These are phyloP conservation scores for Vanderwaltozyma polyspora DNA, from an alignment of 805 yeast genomes.

Conservation along the genomic window DNA sequence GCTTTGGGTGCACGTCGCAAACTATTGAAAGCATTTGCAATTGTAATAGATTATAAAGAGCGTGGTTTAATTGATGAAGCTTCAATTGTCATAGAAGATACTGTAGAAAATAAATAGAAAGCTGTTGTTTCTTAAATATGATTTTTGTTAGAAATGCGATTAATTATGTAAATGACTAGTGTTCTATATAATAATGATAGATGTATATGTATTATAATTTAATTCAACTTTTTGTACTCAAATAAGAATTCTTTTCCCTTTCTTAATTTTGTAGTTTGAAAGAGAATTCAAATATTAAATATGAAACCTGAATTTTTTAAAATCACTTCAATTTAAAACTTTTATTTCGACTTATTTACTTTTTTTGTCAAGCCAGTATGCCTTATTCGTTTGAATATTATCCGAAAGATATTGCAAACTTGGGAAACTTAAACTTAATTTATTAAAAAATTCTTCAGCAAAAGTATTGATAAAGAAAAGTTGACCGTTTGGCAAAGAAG, in stretches of 20 bases:
- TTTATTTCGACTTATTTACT: not conserved
- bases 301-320: too few relatives aligned
- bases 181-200: not conserved
- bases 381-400: constrained; percentile 41
- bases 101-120: not conserved
- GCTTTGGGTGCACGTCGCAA: constrained; percentile 96
- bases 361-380: constrained; percentile 37
- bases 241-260: not conserved
- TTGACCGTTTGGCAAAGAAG: constrained; percentile 57
- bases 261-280: too few relatives aligned
- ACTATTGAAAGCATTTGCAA: constrained; percentile 80
- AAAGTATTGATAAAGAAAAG: constrained; percentile 72
- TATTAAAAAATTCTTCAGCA: constrained; percentile 65
- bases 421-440: constrained; percentile 51
- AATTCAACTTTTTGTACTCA: too few relatives aligned
- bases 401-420: constrained; percentile 45
- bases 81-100: constrained; percentile 9
- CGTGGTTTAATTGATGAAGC: constrained; percentile 26
- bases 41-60: constrained; percentile 51
- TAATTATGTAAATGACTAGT: not conserved
- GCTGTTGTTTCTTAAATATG: too few relatives aligned
- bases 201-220: constrained; percentile 1
- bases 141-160: not conserved
- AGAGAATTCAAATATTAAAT: too few relatives aligned
- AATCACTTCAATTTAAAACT: not conserved